Percentiles rank a stretch among this genome's conserved stretches.
phyloP scores from a whole-genome alignment of 768 basidiomycete genomes.

The Rhodosporidiobolus odoratus region DNA sequence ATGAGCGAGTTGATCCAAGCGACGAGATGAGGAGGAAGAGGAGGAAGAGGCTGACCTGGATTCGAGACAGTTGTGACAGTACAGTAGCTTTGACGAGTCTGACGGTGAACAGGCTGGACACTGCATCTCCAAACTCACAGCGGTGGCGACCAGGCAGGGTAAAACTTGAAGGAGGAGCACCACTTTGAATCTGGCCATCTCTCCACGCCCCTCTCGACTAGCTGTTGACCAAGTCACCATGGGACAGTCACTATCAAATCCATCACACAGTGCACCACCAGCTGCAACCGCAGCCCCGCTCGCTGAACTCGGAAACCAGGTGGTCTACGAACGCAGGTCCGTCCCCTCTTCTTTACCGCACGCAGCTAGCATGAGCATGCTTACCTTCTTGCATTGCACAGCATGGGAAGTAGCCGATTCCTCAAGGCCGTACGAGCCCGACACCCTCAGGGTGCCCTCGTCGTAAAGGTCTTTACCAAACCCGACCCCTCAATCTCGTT shows the following conservation, averaged over 20 bases:
- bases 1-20: too few relatives aligned
- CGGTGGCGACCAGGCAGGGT: too few relatives aligned
- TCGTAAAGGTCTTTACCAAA: conserved; percentile 94
- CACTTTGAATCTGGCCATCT: too few relatives aligned
- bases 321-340: conserved; percentile 88
- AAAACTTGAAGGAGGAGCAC: too few relatives aligned
- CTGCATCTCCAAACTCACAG: conserved; percentile 2
- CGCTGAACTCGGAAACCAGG: conserved; percentile 75
- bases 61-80: conserved; percentile 17
- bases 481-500: conserved; percentile 79
- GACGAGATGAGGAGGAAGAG: not conserved
- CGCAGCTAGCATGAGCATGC: not conserved
- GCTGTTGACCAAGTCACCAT: not conserved
- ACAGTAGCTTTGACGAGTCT: not conserved
- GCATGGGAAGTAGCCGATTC: conserved; percentile 66
- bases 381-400: conserved; percentile 41
- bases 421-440: conserved; percentile 82
- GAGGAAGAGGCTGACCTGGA: conserved; percentile 7
- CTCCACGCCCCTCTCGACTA: too few relatives aligned
- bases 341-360: conserved; percentile 22
- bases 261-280: not conserved
- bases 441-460: conserved; percentile 70
- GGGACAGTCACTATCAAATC: not conserved
- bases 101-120: conserved; percentile 12
- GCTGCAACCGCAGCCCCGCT: conserved; percentile 47